A percentile compares a stretch with the other conserved stretches of the same genome.
Conservation (phyloP, 768 basidiomycete genomes). For the Candolleomyces eurysporus region DNA sequence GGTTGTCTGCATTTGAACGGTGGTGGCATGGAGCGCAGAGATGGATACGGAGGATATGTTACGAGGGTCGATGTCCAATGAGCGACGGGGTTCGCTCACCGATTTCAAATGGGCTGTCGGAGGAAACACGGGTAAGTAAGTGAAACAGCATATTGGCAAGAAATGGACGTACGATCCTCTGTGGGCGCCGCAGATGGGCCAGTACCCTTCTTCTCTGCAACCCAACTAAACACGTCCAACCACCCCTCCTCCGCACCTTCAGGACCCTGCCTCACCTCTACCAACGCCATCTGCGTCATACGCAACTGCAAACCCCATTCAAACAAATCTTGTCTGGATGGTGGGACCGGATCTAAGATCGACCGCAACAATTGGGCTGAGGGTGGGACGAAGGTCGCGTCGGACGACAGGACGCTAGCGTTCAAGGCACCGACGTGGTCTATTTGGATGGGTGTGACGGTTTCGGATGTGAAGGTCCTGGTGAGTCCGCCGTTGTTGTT, state of each 20-base stretch:
- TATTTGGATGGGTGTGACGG: not conserved
- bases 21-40: no score
- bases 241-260: constrained; percentile 80
- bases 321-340: constrained; percentile 59
- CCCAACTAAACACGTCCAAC: constrained; percentile 85
- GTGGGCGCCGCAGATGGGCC: constrained; percentile 15
- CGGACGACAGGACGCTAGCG: not conserved
- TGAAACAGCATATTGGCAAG: not conserved
- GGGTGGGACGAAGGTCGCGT: constrained; percentile 33
- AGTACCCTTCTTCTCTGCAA: constrained; percentile 55
- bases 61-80: no score
- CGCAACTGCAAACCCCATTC: constrained; percentile 81
- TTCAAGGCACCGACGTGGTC: not conserved
- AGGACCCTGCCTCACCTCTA: constrained; percentile 81
- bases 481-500: not conserved
- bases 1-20: no score
- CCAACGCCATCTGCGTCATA: constrained; percentile 80
- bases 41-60: no score
- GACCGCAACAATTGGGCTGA: constrained; percentile 26
- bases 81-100: no score
- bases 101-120: no score
- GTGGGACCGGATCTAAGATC: constrained; percentile 27
- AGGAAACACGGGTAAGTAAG: not conserved
- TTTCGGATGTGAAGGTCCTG: not conserved
- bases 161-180: constrained; percentile 5